These are phyloP conservation scores for Thyridium curvatum DNA, from an alignment of 2,329 filamentous ascomycete genomes.

Conservation along the genomic window DNA sequence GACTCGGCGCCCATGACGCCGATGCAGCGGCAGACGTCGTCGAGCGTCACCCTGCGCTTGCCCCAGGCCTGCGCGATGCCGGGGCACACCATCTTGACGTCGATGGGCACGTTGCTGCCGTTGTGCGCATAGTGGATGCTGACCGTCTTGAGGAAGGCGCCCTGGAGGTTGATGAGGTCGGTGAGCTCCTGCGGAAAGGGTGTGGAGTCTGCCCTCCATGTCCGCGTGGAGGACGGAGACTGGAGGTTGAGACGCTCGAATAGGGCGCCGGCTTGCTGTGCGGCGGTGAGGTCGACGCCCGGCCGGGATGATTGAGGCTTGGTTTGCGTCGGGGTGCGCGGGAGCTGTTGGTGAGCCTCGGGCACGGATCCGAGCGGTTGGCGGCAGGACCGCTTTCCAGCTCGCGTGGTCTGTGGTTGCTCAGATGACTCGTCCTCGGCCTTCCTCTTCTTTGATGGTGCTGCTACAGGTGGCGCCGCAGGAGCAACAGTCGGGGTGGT, in stretches of 20 bases:
- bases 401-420: conserved; percentile 5
- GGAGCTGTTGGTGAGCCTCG: conserved; percentile 2
- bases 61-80: conserved; percentile 65
- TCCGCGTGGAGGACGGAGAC: conserved; percentile 22
- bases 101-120: conserved; percentile 54
- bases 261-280: conserved; percentile 21
- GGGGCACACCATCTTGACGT: conserved; percentile 53
- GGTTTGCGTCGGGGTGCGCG: conserved; percentile 19
- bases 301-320: conserved; percentile 15
- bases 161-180: conserved; percentile 58
- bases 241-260: conserved; percentile 34
- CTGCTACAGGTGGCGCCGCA: conserved; percentile 8
- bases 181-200: conserved; percentile 45
- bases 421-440: conserved; percentile 17
- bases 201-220: conserved; percentile 18
- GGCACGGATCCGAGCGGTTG: conserved; percentile 1
- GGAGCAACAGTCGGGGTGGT: conserved; percentile 7
- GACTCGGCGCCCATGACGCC: conserved; percentile 45
- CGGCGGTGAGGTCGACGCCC: neutral
- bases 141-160: conserved; percentile 61
- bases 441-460: conserved; percentile 31
- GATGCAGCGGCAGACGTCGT: conserved; percentile 61
- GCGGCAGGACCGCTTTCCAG: conserved; percentile 14
- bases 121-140: conserved; percentile 66
- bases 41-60: conserved; percentile 58